phyloP scores from a whole-genome alignment of 495 filamentous ascomycete species.

The Annulohypoxylon moriforme region DNA sequence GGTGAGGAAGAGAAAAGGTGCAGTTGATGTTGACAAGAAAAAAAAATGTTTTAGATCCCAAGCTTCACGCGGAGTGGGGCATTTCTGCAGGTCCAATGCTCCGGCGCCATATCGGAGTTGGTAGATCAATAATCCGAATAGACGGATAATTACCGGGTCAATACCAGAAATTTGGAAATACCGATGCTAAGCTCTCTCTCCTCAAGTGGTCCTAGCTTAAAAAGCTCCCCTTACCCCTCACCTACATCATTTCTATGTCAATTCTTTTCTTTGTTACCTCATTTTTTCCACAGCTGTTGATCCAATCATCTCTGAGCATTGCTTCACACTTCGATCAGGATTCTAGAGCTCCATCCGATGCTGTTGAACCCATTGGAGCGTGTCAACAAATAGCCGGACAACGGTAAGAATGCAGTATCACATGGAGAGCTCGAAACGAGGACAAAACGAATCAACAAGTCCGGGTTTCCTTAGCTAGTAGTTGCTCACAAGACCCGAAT shows the following conservation, averaged over 20 bases:
- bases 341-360: background rate
- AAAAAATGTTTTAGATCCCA: slow-evolving; percentile 40
- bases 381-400: background rate
- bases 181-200: slow-evolving; percentile 11
- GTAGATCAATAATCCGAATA: slow-evolving; percentile 20
- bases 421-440: slow-evolving; percentile 27
- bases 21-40: slow-evolving; percentile 13
- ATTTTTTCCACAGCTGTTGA: slow-evolving; percentile 9
- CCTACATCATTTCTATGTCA: slow-evolving; percentile 40
- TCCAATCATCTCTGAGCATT: slow-evolving; percentile 25
- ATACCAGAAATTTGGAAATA: background rate
- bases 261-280: slow-evolving; percentile 22
- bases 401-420: background rate
- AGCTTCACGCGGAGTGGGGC: slow-evolving; percentile 33
- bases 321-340: slow-evolving; percentile 1
- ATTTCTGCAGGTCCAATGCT: background rate
- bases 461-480: background rate
- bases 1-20: slow-evolving; percentile 18
- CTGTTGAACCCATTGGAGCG: background rate
- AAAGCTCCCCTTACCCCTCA: slow-evolving; percentile 31
- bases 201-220: slow-evolving; percentile 9
- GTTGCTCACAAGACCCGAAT: slow-evolving; percentile 27
- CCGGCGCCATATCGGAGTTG: slow-evolving; percentile 28
- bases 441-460: slow-evolving; percentile 18
- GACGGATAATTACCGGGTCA: slow-evolving; percentile 10